Evolutionary conservation across 768 basidiomycete genomes (phyloP).

Genomic region (Auricularia sp.): DNA sequence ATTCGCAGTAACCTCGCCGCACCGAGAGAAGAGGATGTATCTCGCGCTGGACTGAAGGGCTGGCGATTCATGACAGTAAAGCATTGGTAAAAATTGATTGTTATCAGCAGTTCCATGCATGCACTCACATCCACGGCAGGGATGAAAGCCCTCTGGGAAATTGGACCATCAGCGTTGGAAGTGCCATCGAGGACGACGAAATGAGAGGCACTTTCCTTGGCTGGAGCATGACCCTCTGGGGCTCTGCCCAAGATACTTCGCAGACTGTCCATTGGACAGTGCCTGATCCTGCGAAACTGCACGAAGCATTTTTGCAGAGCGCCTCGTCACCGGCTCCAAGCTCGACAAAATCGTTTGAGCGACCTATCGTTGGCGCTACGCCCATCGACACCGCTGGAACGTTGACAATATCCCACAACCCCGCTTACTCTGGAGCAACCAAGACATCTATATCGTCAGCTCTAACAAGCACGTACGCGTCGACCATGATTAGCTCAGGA

Average conservation of each 20-base stretch:
- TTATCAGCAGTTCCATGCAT: background rate
- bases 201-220: constrained; percentile 62
- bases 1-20: constrained; percentile 32
- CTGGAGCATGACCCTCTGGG: constrained; percentile 95
- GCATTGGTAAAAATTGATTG: constrained; percentile 29
- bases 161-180: constrained; percentile 49
- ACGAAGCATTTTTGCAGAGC: background rate
- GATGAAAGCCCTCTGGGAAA: constrained; percentile 38
- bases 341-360: background rate
- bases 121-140: constrained; percentile 18
- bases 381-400: too few relatives aligned
- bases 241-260: constrained; percentile 67
- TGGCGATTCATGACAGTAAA: constrained; percentile 44
- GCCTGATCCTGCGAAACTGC: constrained; percentile 5
- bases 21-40: constrained; percentile 29
- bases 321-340: background rate
- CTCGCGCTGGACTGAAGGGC: constrained; percentile 27
- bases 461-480: too few relatives aligned
- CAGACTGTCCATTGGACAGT: constrained; percentile 37
- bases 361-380: too few relatives aligned
- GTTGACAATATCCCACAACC: too few relatives aligned
- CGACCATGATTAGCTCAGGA: too few relatives aligned
- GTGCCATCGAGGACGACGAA: background rate
- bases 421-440: too few relatives aligned
- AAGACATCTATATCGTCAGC: too few relatives aligned